These are phyloP conservation scores for Geopyxis carbonaria DNA, from an alignment of 495 filamentous ascomycete genomes.

Conservation along the genomic window DNA sequence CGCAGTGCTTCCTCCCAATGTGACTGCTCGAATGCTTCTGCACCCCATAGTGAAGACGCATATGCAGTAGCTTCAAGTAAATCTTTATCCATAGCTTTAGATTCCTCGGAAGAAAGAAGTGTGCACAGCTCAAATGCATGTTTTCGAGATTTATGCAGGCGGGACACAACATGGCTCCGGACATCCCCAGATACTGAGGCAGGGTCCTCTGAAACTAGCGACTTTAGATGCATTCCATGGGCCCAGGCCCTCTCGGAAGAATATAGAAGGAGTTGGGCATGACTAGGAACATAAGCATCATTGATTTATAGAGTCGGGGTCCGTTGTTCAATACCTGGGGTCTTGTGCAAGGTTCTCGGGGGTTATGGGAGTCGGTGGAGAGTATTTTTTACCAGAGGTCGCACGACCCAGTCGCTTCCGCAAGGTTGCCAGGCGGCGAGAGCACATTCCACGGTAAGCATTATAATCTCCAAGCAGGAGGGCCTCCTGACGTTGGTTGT, in stretches of 20 bases:
- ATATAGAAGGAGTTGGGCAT: conserved; percentile 61
- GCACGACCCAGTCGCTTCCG: conserved; percentile 70
- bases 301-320: conserved; percentile 1
- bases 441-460: conserved; percentile 64
- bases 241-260: conserved; percentile 90
- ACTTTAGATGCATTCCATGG: conserved; percentile 86
- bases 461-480: conserved; percentile 77
- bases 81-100: conserved; percentile 50
- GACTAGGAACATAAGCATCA: conserved; percentile 34
- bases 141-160: conserved; percentile 59
- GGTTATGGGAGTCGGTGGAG: conserved; percentile 50
- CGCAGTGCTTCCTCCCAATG: conserved; percentile 64
- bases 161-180: conserved; percentile 71
- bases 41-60: conserved; percentile 51
- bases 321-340: conserved; percentile 43
- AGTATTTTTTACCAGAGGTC: conserved; percentile 72
- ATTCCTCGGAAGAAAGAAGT: conserved; percentile 39
- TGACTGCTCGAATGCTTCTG: conserved; percentile 67
- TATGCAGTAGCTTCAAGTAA: conserved; percentile 80
- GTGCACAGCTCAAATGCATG: conserved; percentile 51
- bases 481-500: conserved; percentile 58
- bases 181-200: conserved; percentile 63
- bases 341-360: conserved; percentile 60
- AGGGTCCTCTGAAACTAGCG: conserved; percentile 57
- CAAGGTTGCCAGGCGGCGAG: conserved; percentile 62